These are phyloP conservation scores for Magnaporthales sp. DNA, from an alignment of 2,329 filamentous ascomycete species.

Conservation along the genomic window DNA sequence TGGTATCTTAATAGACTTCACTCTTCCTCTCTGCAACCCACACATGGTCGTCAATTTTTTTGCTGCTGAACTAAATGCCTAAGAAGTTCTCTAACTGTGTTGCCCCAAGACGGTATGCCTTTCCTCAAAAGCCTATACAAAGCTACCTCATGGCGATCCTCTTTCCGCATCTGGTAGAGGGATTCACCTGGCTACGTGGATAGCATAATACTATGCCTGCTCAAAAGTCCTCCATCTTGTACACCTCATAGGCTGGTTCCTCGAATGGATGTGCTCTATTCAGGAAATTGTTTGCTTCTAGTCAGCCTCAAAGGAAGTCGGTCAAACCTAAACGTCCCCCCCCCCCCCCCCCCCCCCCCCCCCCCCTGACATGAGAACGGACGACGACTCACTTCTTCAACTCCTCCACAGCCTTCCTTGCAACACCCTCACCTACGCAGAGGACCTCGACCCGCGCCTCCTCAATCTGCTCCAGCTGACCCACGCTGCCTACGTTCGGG, in stretches of 20 bases:
- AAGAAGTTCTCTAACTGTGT: not conserved
- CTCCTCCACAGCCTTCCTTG: constrained; percentile 48
- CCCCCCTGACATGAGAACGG: not conserved
- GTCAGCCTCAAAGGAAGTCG: not conserved
- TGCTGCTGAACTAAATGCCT: not conserved
- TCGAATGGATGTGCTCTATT: constrained; percentile 42
- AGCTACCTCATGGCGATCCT: not conserved
- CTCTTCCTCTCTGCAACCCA: not conserved
- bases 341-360: too few relatives aligned
- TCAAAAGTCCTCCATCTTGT: constrained; percentile 38
- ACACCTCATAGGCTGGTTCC: constrained; percentile 39
- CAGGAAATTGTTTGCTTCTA: not conserved
- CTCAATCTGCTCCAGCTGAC: constrained; percentile 43
- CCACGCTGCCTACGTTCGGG: constrained; percentile 46
- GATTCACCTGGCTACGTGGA: not conserved
- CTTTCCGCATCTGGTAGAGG: not conserved
- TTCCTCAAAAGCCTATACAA: not conserved
- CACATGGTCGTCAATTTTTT: not conserved
- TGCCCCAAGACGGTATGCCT: not conserved
- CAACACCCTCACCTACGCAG: constrained; percentile 49
- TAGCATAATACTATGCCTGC: not conserved
- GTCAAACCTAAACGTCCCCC: not conserved
- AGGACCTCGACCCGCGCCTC: constrained; percentile 57
- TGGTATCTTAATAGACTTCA: not conserved
- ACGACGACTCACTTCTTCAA: constrained; percentile 49